Base-by-base conservation (phyloP, 176 grass and related monocot species). In the Tillandsia fasciculata region DNA sequence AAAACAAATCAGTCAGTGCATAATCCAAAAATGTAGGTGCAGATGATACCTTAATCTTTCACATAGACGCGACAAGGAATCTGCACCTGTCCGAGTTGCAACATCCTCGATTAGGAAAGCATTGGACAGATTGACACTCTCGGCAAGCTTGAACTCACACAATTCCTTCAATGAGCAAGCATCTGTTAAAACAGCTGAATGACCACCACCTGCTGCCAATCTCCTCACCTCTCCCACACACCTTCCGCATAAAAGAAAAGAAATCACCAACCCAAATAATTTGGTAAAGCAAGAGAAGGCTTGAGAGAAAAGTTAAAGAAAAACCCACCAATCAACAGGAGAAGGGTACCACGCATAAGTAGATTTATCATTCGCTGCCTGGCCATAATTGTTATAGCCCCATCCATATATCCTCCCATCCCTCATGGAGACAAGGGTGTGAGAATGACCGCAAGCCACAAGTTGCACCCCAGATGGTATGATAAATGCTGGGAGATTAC, bases 361-460 rank as follows among this genome's bases (percentile, higher is more conserved):
- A 58, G 86, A 87, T 77, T 92, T 97, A 13, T 77, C 73, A 61
- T 87, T 90, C 63, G 93, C 84, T 3, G 89, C 93, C 77, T 97
- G 93, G 52, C 93, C 93, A 77, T 97, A 92, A 75, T 84, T 83
- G 67, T 92, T 97, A 66, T 97, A 97, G 61, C 93, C 93, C 89
- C 89, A 97, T 17, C 93, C 93, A 67, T 92, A 97, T 79, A 97
- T 83, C 59, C 77, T 81, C 12, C 88, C 86, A 83, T 96, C 86
- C 85, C 79, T 77, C 83, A 83, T 83, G 12, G 88, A 92, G 20
- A 97, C 26, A 63, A 97, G 88, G 4, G 93, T 97, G 79, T 97
- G 93, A 28, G 81, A 97, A 81, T 97, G 83, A n/a, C 89, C 93
- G 72, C 84, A 92, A 7, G 86, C 83, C 75, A 91, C 86, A 68